Conservation (phyloP, 192 early-diverging fungal genomes). For the Coemansia sp. region DNA sequence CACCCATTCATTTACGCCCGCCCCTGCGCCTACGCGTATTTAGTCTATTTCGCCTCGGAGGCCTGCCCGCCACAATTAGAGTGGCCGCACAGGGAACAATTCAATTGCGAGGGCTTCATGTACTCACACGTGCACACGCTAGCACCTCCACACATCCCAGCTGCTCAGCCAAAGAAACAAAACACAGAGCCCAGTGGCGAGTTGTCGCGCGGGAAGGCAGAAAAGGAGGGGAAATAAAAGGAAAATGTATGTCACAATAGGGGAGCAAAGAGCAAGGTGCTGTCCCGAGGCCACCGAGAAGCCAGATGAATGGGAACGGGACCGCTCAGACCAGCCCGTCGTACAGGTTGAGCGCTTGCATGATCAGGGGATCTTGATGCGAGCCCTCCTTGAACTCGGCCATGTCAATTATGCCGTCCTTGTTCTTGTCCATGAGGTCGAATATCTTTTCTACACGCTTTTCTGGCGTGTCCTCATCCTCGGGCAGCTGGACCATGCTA, state of each 20-base stretch:
- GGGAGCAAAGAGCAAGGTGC: background rate
- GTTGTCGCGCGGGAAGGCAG: too few relatives aligned
- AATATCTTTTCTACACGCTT: constrained; percentile 93
- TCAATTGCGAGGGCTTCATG: background rate
- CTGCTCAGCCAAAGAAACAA: too few relatives aligned
- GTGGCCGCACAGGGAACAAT: background rate
- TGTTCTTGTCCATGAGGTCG: constrained; percentile 86
- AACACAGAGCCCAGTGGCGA: too few relatives aligned
- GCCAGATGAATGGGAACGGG: background rate
- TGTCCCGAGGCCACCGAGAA: background rate
- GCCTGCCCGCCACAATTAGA: background rate
- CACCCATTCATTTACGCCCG: background rate
- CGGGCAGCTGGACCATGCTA: constrained; percentile 85
- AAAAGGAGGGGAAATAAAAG: background rate
- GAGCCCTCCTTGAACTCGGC: constrained; percentile 91
- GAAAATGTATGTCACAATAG: background rate
- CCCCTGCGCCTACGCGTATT: too few relatives aligned
- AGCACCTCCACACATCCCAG: background rate
- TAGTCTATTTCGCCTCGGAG: too few relatives aligned
- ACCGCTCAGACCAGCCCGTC: constrained; percentile 75
- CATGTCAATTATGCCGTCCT: constrained; percentile 79
- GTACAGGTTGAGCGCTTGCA: constrained; percentile 87
- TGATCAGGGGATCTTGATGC: constrained; percentile 83
- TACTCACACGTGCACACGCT: background rate
- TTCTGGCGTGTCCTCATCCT: constrained; percentile 91